Base-by-base conservation (phyloP, 768 basidiomycete species). In the Mycena maculata region DNA sequence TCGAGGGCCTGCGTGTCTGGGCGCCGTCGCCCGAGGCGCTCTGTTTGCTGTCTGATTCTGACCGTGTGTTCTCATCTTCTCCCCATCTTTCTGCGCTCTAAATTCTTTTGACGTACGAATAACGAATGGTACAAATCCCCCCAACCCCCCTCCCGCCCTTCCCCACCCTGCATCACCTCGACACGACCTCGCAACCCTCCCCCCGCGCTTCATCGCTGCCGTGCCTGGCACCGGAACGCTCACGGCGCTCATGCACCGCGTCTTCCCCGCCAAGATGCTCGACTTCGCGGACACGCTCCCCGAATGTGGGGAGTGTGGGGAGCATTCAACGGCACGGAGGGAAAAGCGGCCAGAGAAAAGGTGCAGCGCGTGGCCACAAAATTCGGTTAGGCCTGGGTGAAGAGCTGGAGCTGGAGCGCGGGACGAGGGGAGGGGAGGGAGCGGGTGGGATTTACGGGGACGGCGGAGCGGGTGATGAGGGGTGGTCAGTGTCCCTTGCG, bases 211-310 rank as follows among this genome's bases (percentile, higher is more conserved):
- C 13, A 30, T 64, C 38, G 39, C 28, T 10, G 28, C 41, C 39
- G 63, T 47, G 0, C 47, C 55, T 10, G 27, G 55, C 4, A 44
- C 55, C 16, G 25, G n/a, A n/a, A n/a, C n/a, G n/a, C n/a, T 64
- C 55, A 48, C 47, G 8, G 63, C 45, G 55, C 55, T 64, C 10
- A 64, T 55, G 18, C 57, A 64, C 63, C 63, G 54, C 47, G 48
- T 64, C 39, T 57, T 57, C 47, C 55, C 63, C 1, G 63, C 55
- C 1, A 54, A 64, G 48, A 54, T 64, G 22, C 39, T 57, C 22
- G 63, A 64, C 23, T 47, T 64, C 18, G 28, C 63, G 5, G 63
- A 57, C 9, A 39, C 63, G 0, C 57, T 59, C n/a, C n/a, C n/a
- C n/a, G n/a, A n/a, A n/a, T n/a, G n/a, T n/a, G n/a, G n/a, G n/a